Evolutionary conservation across 164 flowering plant species (phyloP), one percentile per base, ranked within the genome.

Genomic region (Buxus sempervirens): DNA sequence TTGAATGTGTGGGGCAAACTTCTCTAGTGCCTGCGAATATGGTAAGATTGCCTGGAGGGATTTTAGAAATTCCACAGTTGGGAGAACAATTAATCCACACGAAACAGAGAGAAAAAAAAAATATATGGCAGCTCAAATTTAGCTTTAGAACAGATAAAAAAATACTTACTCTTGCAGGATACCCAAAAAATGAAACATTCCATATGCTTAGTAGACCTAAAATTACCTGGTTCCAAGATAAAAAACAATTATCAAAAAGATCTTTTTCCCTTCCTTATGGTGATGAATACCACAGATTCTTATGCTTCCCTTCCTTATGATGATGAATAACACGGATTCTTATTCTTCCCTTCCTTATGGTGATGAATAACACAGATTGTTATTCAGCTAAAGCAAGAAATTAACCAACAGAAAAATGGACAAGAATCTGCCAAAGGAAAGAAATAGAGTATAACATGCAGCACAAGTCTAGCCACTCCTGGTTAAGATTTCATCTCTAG

Each of bases 1-100:
- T 68, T 95, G 97, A 73, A 95, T 95, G 74, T 92, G 99, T 7
- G 97, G 97, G 14, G 99, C 97, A 72, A 95, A 82, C 75, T 95
- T 92, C 80, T 95, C 99, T 63, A 92, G 76, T 9, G 97, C 99
- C 70, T 92, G 99, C 60, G 89, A 81, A 61, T 95, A 95, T 25
- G 99, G 97, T 72, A 95, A 82, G 73, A 95, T 95, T 41, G 99
- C 99, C 99, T 92, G 85, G 54, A 82, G 22, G 38, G 24, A 61
- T 4, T 77, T 4, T 22, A 56, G 23, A 66, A 60, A 66, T 48
- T 56, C 28, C 21, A 38, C 49, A 38, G 32, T 62, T 26, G 54
- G 23, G 12, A 45, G 16, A 55, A 20, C 25, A 28, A n/a, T 23
- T 23, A n/a, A 21, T 4, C 58, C 13, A 53, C 12, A 22, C 0